These are phyloP conservation scores for Aspergillus sergii DNA, from an alignment of 2,329 filamentous ascomycete species.

Conservation along the genomic window DNA sequence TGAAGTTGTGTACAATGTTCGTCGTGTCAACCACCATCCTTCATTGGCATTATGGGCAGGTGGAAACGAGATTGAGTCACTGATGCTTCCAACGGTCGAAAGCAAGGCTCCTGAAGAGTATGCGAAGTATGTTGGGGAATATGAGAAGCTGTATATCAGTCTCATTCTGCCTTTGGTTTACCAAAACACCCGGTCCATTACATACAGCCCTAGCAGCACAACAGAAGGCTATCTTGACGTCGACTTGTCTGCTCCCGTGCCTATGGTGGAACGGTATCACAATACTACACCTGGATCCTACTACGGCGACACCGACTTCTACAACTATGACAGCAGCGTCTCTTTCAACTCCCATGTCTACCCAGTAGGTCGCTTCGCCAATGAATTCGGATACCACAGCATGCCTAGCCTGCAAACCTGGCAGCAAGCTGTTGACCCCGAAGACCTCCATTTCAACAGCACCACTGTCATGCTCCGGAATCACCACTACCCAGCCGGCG, in stretches of 20 bases:
- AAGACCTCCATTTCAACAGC: slow-evolving; percentile 61
- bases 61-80: slow-evolving; percentile 63
- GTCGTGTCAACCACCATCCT: slow-evolving; percentile 64
- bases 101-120: slow-evolving; percentile 49
- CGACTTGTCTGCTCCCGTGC: slow-evolving; percentile 55
- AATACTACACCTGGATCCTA: slow-evolving; percentile 56
- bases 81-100: slow-evolving; percentile 51
- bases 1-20: slow-evolving; percentile 63
- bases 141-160: slow-evolving; percentile 61
- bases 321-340: slow-evolving; percentile 58
- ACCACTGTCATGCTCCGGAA: slow-evolving; percentile 59
- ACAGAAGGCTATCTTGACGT: slow-evolving; percentile 61
- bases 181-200: slow-evolving; percentile 61
- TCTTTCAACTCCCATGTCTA: slow-evolving; percentile 60
- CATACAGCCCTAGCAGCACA: slow-evolving; percentile 63
- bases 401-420: slow-evolving; percentile 64
- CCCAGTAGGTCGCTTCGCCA: slow-evolving; percentile 62
- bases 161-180: slow-evolving; percentile 60
- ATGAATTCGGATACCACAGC: slow-evolving; percentile 66
- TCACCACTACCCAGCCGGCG: slow-evolving; percentile 60
- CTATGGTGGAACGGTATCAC: slow-evolving; percentile 60
- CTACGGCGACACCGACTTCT: slow-evolving; percentile 64
- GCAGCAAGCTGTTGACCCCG: slow-evolving; percentile 54
- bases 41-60: slow-evolving; percentile 58
- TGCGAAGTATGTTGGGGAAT: slow-evolving; percentile 51